A percentile compares a stretch with the other conserved stretches of the same genome.
phyloP scores from a whole-genome alignment of 169 alveolate species.

The Plasmodium inui region DNA sequence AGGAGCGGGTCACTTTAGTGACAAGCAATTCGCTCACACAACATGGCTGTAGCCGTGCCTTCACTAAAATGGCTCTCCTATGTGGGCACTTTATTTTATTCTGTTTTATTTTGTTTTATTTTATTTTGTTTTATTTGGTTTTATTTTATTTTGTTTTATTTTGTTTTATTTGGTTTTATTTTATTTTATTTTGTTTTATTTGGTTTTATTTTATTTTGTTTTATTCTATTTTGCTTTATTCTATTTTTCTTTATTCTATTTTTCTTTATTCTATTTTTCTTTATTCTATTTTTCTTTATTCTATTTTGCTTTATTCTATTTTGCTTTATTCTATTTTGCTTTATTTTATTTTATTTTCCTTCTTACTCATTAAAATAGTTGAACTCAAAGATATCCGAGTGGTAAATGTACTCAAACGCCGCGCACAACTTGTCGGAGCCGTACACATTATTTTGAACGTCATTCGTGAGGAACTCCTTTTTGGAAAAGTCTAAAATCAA shows the following conservation, averaged over 20 bases:
- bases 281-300: too few species aligned
- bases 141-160: too few species aligned
- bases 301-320: too few species aligned
- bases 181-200: too few species aligned
- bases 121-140: neutral
- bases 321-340: neutral
- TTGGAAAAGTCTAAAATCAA: slow-evolving; percentile 57
- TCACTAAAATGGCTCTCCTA: neutral
- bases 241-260: too few species aligned
- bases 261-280: neutral
- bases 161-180: neutral
- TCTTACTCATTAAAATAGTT: slow-evolving; percentile 60
- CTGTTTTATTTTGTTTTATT: too few species aligned
- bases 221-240: neutral
- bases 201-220: neutral
- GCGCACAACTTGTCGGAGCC: slow-evolving; percentile 46
- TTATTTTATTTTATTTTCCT: neutral
- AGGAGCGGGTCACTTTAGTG: neutral
- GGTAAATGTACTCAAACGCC: slow-evolving; percentile 61
- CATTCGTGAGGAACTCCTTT: slow-evolving; percentile 9
- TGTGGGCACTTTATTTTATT: neutral
- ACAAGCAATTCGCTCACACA: neutral
- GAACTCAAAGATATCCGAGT: slow-evolving; percentile 70
- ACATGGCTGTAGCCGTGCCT: neutral
- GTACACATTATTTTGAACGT: slow-evolving; percentile 35